Base-by-base conservation (phyloP, 192 early-diverging fungal genomes). In the Funneliformis geosporum region DNA sequence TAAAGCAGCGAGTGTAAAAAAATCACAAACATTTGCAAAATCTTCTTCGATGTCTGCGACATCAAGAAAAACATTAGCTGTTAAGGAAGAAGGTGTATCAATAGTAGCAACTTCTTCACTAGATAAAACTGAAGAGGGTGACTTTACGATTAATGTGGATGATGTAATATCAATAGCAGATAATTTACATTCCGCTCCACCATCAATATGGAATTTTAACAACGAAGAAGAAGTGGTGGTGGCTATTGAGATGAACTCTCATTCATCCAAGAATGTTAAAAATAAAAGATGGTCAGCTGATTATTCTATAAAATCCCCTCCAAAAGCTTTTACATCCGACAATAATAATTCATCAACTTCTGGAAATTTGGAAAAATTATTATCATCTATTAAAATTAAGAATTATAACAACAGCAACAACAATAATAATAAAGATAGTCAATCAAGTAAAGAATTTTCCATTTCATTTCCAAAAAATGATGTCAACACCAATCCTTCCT, bases 1-100 rank as follows among this genome's bases (percentile, higher is more conserved):
- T 60, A 81, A 75, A 8, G 82, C 84, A 9, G 66, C 79, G 16
- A 80, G 76, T 27, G 14, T 83, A 16, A 83, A 85, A 8, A 60
- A 76, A 2, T 60, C 75, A 28, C 71, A 73, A 27, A 70, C 84
- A 1, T 33, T 82, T 2, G 28, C 79, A 2, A 61, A 61, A 21
- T 21, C 73, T 1, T 59, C 71, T 9, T 75, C 44, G 9, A 83
- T 75, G 28, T 83, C 79, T 4, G 64, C 39, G n/a, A 27, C 82
- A 1, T 82, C 84, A 8, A 73, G 42, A 8, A 11, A n/a, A 11
- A 21, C 67, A 10, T 33, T 65, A 65, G 12, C 0, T 16, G 7
- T 69, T n/a, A n/a, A 39, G 8, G 33, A 28, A 33, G 8, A 9
- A n/a, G 16, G 21, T 7, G 6, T 6, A 21, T 6, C 50, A 18